A percentile compares a stretch with the other conserved stretches of the same genome.
These are phyloP conservation scores for Xerocomus amazonicus DNA, from an alignment of 1,284 basidiomycete genomes.

Conservation along the genomic window DNA sequence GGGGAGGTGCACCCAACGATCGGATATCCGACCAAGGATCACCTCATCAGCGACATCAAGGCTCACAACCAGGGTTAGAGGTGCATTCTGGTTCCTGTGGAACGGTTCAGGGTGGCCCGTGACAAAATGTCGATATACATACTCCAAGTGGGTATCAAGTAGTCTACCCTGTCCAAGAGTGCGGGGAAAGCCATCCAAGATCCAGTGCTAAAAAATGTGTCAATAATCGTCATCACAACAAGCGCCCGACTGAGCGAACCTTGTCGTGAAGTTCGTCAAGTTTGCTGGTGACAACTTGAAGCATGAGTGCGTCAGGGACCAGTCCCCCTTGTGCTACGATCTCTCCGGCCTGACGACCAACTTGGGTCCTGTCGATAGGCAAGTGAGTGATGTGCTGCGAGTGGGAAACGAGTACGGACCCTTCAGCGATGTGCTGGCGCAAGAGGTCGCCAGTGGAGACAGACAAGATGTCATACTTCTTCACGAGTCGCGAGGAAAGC, in stretches of 20 bases:
- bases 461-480: slow-evolving; percentile 71
- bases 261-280: slow-evolving; percentile 65
- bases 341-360: slow-evolving; percentile 69
- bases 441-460: slow-evolving; percentile 81
- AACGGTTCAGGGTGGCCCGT: slow-evolving; percentile 3
- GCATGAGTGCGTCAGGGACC: slow-evolving; percentile 74
- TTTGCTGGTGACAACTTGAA: slow-evolving; percentile 70
- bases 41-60: slow-evolving; percentile 89
- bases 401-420: slow-evolving; percentile 30
- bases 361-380: slow-evolving; percentile 47
- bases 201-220: slow-evolving; percentile 66
- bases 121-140: slow-evolving; percentile 22
- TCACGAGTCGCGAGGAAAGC: slow-evolving; percentile 64
- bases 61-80: slow-evolving; percentile 86
- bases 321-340: slow-evolving; percentile 75
- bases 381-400: neutral
- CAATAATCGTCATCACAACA: neutral
- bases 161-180: slow-evolving; percentile 87
- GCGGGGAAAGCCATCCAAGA: slow-evolving; percentile 95
- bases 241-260: slow-evolving; percentile 36
- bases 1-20: slow-evolving; percentile 91
- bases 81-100: slow-evolving; percentile 50
- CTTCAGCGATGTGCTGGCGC: slow-evolving; percentile 72
- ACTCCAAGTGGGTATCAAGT: slow-evolving; percentile 74
- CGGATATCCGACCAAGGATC: slow-evolving; percentile 87